phyloP scores from a whole-genome alignment of 768 basidiomycete genomes.

The Serendipita sp. region DNA sequence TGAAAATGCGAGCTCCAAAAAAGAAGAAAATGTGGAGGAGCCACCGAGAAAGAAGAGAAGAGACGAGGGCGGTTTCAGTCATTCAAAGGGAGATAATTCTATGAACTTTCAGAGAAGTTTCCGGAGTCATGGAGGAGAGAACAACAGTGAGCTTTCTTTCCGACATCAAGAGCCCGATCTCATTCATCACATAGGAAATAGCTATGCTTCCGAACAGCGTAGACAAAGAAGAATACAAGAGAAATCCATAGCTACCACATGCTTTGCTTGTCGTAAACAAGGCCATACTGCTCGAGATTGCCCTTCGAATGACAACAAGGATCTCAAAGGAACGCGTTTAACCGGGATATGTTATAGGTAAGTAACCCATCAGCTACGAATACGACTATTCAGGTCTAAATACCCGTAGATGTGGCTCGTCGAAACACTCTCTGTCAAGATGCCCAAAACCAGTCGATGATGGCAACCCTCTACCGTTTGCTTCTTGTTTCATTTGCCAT shows the following conservation, averaged over 20 bases:
- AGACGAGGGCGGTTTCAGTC: constrained; percentile 10
- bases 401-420: constrained; percentile 56
- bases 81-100: no score
- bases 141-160: constrained; percentile 12
- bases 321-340: constrained; percentile 12
- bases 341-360: constrained; percentile 59
- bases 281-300: constrained; percentile 79
- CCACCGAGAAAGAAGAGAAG: constrained; percentile 35
- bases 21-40: constrained; percentile 20
- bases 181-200: not conserved
- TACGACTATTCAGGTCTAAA: not conserved
- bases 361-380: not conserved
- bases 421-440: constrained; percentile 55
- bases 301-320: constrained; percentile 27
- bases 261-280: constrained; percentile 71
- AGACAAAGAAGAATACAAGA: constrained; percentile 47
- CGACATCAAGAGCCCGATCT: constrained; percentile 12
- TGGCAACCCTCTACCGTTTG: constrained; percentile 60
- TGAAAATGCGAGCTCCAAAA: not conserved
- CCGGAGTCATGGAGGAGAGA: constrained; percentile 9
- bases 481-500: constrained; percentile 83
- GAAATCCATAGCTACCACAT: constrained; percentile 41
- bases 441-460: constrained; percentile 54
- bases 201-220: constrained; percentile 34
- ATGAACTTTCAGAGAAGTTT: not conserved